phyloP scores from a whole-genome alignment of 129 eudicot genomes.

The Artemisia annua region DNA sequence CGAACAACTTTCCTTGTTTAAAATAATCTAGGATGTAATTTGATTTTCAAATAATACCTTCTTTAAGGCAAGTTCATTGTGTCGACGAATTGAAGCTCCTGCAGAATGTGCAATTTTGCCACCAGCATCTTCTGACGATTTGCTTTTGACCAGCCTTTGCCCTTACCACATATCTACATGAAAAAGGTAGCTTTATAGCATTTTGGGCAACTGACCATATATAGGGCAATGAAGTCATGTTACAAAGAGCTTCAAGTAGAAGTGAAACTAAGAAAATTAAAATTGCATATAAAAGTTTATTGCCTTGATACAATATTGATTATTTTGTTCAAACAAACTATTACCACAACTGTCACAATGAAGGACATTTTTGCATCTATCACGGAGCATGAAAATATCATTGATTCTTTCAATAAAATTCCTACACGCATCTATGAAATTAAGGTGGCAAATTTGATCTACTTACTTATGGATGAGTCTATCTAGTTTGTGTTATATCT shows the following conservation, averaged over 20 bases:
- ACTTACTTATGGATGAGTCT: background rate
- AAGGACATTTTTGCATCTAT: background rate
- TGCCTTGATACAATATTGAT: too few relatives aligned
- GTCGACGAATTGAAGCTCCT: conserved; percentile 78
- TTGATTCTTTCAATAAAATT: background rate
- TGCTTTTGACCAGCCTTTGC: conserved; percentile 87
- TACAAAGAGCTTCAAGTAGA: background rate
- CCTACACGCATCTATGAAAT: background rate
- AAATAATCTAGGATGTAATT: background rate
- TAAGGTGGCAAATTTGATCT: too few relatives aligned
- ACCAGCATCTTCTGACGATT: conserved; percentile 77
- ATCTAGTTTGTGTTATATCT: background rate
- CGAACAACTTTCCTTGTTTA: background rate
- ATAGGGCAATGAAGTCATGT: background rate
- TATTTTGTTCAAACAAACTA: too few relatives aligned
- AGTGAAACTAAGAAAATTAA: too few relatives aligned
- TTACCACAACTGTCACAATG: background rate
- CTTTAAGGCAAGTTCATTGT: conserved; percentile 75
- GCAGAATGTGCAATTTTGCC: conserved; percentile 70
- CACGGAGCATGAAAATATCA: background rate
- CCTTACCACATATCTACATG: conserved; percentile 79
- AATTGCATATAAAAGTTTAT: too few relatives aligned
- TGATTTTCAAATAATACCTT: conserved; percentile 41
- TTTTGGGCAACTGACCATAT: conserved; percentile 4
- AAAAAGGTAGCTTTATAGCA: conserved; percentile 17